Evolutionary conservation across 257 asterid genomes (phyloP), one percentile per base, ranked within the genome.

Genomic region (Mentha longifolia): DNA sequence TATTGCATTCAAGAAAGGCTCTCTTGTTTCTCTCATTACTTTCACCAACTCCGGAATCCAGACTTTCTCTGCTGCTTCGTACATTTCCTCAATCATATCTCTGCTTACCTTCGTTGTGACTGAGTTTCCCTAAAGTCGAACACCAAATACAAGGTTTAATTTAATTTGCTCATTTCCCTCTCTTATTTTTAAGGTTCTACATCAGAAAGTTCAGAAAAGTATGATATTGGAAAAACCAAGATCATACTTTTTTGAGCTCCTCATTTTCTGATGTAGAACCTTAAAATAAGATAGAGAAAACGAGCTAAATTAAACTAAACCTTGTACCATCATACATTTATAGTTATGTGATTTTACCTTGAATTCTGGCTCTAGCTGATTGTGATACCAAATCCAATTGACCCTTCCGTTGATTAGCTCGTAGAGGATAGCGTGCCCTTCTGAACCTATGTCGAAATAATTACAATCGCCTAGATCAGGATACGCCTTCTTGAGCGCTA

Each of bases 331-430:
- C 14, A 11, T 9, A 41, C 12, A 41, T 7, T 41, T 41, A 49
- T 49, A 10, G 9, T 10, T 22, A 10, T 46, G 28, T 59, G 17
- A 3, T 9, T 47, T 37, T 78, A 89, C 97, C 97, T 89, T 76
- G 39, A 83, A 81, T 50, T 64, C 72, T 63, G 92, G 97, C 73
- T 89, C 95, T 10, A 85, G 89, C 59, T 89, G 96, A 83, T 87
- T 89, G 70, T 70, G 77, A 70, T 89, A 91, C 97, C 97, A 91
- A 78, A 91, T 84, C 97, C 97, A 91, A 52, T 89, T 91, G 65
- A 89, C 72, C 67, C 90, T 79, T 62, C 71, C 76, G 82, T 86
- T 79, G 63, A 79, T 60, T 42, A 89, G 71, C 83, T 91, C 91
- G 59, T 87, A 89, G 57, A 89, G 77, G 57, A 80, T 88, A 45